Evolutionary conservation across 2,329 filamentous ascomycete species (phyloP).

Genomic region (Sporothrix protearum): DNA sequence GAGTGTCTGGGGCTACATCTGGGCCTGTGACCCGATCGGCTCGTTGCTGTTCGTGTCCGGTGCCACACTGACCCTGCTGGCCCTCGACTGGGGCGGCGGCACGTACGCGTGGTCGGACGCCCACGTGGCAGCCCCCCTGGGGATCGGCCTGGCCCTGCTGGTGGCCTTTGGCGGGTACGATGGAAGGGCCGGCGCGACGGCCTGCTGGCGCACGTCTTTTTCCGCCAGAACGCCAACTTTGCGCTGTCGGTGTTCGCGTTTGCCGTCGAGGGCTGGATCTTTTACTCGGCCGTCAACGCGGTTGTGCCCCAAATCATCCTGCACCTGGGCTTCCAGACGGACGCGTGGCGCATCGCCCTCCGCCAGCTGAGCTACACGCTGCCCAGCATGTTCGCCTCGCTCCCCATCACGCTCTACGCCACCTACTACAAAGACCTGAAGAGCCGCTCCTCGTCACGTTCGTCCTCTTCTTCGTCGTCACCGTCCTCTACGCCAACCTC

Average conservation of each 20-base stretch:
- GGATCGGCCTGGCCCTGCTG: conserved; percentile 42
- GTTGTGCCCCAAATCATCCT: conserved; percentile 49
- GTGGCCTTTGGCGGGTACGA: conserved; percentile 44
- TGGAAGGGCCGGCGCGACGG: conserved; percentile 54
- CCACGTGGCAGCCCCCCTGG: conserved; percentile 42
- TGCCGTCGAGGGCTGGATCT: conserved; percentile 57
- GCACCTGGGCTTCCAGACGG: conserved; percentile 47
- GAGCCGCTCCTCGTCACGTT: conserved; percentile 47
- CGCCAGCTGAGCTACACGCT: conserved; percentile 47
- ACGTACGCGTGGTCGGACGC: conserved; percentile 41
- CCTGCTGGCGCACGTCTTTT: conserved; percentile 55
- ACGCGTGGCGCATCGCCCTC: conserved; percentile 47
- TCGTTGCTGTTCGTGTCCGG: conserved; percentile 43
- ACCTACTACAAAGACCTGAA: conserved; percentile 49
- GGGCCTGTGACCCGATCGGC: conserved; percentile 49
- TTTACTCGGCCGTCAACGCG: conserved; percentile 52
- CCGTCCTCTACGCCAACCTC: conserved; percentile 46
- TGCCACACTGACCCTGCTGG: conserved; percentile 44
- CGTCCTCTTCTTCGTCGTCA: conserved; percentile 44
- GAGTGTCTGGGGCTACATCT: conserved; percentile 40
- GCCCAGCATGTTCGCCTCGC: conserved; percentile 39
- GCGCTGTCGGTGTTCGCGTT: conserved; percentile 54
- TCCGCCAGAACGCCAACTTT: conserved; percentile 52
- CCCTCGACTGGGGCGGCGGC: conserved; percentile 46
- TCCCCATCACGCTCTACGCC: conserved; percentile 46